Conservation (phyloP, 768 basidiomycete species). For the Phaeotremella skinneri region DNA sequence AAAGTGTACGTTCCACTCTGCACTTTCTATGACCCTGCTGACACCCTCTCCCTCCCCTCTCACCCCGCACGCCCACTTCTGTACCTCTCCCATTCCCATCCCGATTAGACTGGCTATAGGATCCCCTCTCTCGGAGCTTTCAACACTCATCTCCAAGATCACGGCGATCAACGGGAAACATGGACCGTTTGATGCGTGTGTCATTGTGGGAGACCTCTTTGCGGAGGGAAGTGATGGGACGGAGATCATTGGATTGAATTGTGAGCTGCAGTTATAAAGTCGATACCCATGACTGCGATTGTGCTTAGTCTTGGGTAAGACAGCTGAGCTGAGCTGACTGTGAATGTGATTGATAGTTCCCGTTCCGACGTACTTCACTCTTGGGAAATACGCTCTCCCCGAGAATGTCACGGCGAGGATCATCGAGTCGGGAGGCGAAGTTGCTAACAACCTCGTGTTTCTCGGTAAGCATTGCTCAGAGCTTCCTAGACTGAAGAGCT, state of each 20-base stretch:
- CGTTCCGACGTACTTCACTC: constrained; percentile 87
- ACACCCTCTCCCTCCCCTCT: not conserved
- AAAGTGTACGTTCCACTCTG: constrained; percentile 1
- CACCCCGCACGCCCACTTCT: not conserved
- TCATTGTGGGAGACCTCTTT: constrained; percentile 58
- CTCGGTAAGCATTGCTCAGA: constrained; percentile 61
- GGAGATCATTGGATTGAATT: constrained; percentile 31
- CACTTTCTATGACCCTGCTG: not conserved
- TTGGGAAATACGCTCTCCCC: constrained; percentile 75
- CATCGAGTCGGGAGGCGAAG: constrained; percentile 69
- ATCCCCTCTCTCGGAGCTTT: constrained; percentile 70
- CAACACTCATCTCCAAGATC: constrained; percentile 74
- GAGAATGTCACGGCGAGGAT: constrained; percentile 70
- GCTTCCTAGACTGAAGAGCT: constrained; percentile 1
- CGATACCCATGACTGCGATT: not conserved
- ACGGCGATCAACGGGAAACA: constrained; percentile 82
- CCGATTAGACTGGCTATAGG: constrained; percentile 69
- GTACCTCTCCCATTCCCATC: constrained; percentile 20
- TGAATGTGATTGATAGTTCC: constrained; percentile 60
- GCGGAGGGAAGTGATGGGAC: constrained; percentile 64
- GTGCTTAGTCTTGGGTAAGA: not conserved
- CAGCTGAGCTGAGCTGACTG: constrained; percentile 25
- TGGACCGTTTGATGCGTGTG: constrained; percentile 74
- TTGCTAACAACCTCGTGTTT: constrained; percentile 78
- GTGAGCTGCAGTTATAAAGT: constrained; percentile 20